Evolutionary conservation across 805 yeast genomes (phyloP), one percentile per base, ranked within the genome.

Genomic region (Starmerella riodocensis): DNA sequence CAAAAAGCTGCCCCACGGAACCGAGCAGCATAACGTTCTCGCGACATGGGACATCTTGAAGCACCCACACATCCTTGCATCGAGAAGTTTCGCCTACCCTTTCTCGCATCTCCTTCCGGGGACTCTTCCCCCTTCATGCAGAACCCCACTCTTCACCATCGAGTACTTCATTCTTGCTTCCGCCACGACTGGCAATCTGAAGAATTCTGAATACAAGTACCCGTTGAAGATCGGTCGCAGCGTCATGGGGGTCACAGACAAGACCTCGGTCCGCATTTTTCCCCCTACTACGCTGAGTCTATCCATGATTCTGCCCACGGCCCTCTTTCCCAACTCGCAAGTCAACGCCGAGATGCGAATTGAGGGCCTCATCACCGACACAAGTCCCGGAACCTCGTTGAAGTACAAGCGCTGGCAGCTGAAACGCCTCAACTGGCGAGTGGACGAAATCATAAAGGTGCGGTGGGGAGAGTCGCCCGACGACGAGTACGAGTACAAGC

Each of bases 241-340:
- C 41, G 73, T 88, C 23, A 57, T 82, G 19, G 65, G 83, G 33
- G 88, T 91, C 6, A 81, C 82, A 2, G 95, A 86, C 55, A 69
- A 85, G 50, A 83, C 81, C 53, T 82, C 94, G 1, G 62, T 84
- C 28, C 70, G 99, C 45, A 82, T 91, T 1, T 91, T 91, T 59
- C 98, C 98, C 1, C 97, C 99, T 6, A 88, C 97, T 0, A 81
- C 79, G 31, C 77, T 91, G 27, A 77, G 84, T 3, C 93, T 94
- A 6, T 73, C 79, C 21, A 91, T 93, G 7, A 79, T 77, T 13
- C 64, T 91, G 36, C 98, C 98, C 2, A 80, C 80, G 47, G 94
- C 85, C 13, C 70, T 82, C 24, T 82, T 82, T 57, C 97, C 97
- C 11, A 78, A 81, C 55, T 78, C 94, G 0, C 67, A 78, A 1